Conservation (phyloP, 148 eudicot genomes). For the Rhododendron molle region DNA sequence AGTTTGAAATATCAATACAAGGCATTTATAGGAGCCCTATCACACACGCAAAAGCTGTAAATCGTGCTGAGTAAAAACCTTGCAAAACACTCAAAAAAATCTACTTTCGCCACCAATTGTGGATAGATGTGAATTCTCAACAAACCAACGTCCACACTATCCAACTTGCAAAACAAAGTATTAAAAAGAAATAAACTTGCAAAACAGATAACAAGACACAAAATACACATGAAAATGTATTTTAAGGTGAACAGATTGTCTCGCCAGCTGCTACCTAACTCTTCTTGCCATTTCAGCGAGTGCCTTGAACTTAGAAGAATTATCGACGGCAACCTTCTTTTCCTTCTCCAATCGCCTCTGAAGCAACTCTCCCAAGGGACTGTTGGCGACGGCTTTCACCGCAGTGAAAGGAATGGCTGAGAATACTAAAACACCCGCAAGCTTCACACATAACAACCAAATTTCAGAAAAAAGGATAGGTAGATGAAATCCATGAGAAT, state of each 20-base stretch:
- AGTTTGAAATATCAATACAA: not conserved
- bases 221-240: not conserved
- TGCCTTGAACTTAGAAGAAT: conserved; percentile 37
- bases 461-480: not conserved
- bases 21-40: not conserved
- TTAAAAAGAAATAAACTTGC: not conserved
- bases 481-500: not conserved
- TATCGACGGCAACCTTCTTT: conserved; percentile 44
- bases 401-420: conserved; percentile 97
- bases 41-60: not conserved
- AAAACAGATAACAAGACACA: not conserved
- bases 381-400: conserved; percentile 82
- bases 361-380: conserved; percentile 73
- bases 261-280: conserved; percentile 40
- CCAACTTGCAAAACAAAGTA: not conserved
- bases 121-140: not conserved
- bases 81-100: not conserved
- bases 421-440: conserved; percentile 82
- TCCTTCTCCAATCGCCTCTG: conserved; percentile 57
- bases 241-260: not conserved
- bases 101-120: not conserved
- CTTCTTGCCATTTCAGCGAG: conserved; percentile 54
- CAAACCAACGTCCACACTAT: not conserved
- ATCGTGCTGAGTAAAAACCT: not conserved
- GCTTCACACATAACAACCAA: conserved; percentile 22